A percentile compares a stretch with the other conserved stretches of the same genome.
Evolutionary conservation across 768 basidiomycete species (phyloP).

Genomic region (Lactarius indigo): DNA sequence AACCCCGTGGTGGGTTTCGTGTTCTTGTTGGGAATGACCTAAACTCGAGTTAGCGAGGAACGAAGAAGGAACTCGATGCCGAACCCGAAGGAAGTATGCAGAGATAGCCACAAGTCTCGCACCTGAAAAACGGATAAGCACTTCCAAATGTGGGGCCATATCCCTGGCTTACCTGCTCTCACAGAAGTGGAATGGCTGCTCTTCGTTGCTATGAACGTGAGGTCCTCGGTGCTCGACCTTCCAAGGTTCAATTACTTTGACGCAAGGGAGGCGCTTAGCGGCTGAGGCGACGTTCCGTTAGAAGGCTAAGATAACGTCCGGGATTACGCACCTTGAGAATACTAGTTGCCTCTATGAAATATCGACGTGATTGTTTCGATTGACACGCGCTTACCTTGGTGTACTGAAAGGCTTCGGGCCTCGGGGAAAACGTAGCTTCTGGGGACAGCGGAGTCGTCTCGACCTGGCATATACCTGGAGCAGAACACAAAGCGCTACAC

Average conservation of each 20-base stretch:
- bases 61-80: neutral
- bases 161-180: slow-evolving; percentile 39
- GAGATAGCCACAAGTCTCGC: slow-evolving; percentile 54
- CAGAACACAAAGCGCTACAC: slow-evolving; percentile 42
- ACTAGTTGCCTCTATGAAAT: slow-evolving; percentile 33
- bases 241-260: slow-evolving; percentile 44
- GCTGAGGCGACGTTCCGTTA: slow-evolving; percentile 32
- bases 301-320: neutral
- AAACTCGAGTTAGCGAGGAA: neutral
- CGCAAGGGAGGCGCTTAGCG: slow-evolving; percentile 49
- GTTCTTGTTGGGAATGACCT: slow-evolving; percentile 60
- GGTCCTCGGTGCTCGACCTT: slow-evolving; percentile 41
- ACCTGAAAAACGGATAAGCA: slow-evolving; percentile 35
- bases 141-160: too few relatives aligned
- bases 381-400: slow-evolving; percentile 47
- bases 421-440: slow-evolving; percentile 58
- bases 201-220: slow-evolving; percentile 49
- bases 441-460: slow-evolving; percentile 57
- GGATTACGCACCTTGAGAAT: slow-evolving; percentile 47
- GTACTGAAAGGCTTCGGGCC: slow-evolving; percentile 58
- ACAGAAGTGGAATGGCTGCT: slow-evolving; percentile 51
- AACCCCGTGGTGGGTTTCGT: slow-evolving; percentile 61
- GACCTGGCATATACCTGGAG: slow-evolving; percentile 54
- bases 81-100: slow-evolving; percentile 55
- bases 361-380: neutral